Conservation (phyloP, 768 basidiomycete genomes). For the Fomitopsis serialis region DNA sequence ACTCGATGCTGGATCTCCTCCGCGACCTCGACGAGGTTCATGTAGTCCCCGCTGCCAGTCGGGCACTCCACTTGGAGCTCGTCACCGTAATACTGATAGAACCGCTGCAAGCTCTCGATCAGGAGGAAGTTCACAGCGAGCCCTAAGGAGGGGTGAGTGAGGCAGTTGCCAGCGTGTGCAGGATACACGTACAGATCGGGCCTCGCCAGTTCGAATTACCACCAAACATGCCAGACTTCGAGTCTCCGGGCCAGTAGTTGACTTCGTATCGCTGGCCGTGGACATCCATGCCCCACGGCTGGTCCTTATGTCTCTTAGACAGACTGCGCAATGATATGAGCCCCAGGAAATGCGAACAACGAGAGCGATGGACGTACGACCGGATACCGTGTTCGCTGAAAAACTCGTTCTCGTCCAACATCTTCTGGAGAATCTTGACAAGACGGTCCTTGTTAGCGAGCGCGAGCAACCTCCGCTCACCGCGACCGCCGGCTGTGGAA, state of each 20-base stretch:
- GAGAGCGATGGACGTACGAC: constrained; percentile 55
- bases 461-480: constrained; percentile 83
- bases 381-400: constrained; percentile 92
- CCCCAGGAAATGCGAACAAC: neutral
- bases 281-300: constrained; percentile 94
- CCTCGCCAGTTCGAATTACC: constrained; percentile 98
- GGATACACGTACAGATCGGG: constrained; percentile 62
- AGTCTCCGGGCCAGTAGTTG: constrained; percentile 97
- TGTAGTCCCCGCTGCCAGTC: constrained; percentile 94
- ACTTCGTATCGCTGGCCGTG: constrained; percentile 90
- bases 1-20: constrained; percentile 99
- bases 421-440: constrained; percentile 84
- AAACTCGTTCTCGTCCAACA: constrained; percentile 97
- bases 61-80: constrained; percentile 94
- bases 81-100: constrained; percentile 97
- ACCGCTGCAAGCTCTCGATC: constrained; percentile 93
- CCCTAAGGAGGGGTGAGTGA: constrained; percentile 42
- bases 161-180: neutral
- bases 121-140: constrained; percentile 94
- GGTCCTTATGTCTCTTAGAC: constrained; percentile 84
- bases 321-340: constrained; percentile 41
- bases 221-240: constrained; percentile 95
- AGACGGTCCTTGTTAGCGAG: constrained; percentile 90
- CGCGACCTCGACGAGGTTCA: constrained; percentile 90
- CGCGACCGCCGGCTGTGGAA: constrained; percentile 53